phyloP scores from a whole-genome alignment of 1,284 basidiomycete species.

The Malassezia vespertilionis region DNA sequence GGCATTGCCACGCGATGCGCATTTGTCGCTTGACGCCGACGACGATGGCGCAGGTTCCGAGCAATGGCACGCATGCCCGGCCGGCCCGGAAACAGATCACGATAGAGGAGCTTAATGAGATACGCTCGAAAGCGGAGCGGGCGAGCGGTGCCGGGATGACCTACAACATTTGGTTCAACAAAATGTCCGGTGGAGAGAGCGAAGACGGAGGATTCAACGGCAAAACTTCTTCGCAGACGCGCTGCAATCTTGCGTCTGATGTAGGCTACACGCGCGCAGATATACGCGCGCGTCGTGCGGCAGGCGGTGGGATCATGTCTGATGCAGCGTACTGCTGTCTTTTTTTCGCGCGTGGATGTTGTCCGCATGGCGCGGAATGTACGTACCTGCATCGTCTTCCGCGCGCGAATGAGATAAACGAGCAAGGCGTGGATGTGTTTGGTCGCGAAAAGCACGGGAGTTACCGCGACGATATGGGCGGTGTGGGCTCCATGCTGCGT shows the following conservation, averaged over 20 bases:
- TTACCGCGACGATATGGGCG: conserved; percentile 98
- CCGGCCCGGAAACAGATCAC: conserved; percentile 43
- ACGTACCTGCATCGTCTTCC: conserved; percentile 77
- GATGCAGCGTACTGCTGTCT: conserved; percentile 87
- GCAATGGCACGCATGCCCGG: conserved; percentile 27
- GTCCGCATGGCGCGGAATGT: conserved; percentile 92
- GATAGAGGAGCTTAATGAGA: conserved; percentile 29
- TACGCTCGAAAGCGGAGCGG: conserved; percentile 33
- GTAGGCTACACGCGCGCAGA: conserved; percentile 64
- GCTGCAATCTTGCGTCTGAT: conserved; percentile 79
- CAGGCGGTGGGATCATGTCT: conserved; percentile 9
- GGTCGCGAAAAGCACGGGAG: conserved; percentile 92
- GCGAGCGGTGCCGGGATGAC: conserved; percentile 27
- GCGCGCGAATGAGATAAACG: conserved; percentile 58
- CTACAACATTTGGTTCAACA: conserved; percentile 92
- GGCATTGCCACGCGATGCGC: background rate
- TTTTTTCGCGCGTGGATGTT: conserved; percentile 90
- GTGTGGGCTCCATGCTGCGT: conserved; percentile 86
- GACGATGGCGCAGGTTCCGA: background rate
- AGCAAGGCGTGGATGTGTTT: conserved; percentile 90
- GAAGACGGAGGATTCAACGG: conserved; percentile 52
- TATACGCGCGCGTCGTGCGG: conserved; percentile 8
- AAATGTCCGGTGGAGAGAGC: conserved; percentile 62
- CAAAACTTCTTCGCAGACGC: conserved; percentile 80
- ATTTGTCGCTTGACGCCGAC: background rate